These are phyloP conservation scores for Malus fusca DNA, from an alignment of 306 rosid genomes.

Conservation along the genomic window DNA sequence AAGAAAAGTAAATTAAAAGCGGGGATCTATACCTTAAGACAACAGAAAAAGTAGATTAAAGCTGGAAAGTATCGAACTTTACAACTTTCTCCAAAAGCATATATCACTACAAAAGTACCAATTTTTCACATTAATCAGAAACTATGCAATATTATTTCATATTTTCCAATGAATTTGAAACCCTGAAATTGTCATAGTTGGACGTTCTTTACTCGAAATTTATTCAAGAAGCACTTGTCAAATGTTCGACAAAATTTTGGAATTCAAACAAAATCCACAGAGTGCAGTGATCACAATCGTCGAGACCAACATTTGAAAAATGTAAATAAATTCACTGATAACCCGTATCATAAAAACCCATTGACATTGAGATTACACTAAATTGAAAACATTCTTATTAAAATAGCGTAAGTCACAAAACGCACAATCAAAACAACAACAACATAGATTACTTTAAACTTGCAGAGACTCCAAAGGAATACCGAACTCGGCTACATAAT, in stretches of 20 bases:
- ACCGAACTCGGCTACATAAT: slow-evolving; percentile 12
- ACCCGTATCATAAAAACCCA: not conserved
- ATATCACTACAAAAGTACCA: no score
- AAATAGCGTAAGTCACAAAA: slow-evolving; percentile 2
- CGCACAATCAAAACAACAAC: not conserved
- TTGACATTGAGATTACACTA: not conserved
- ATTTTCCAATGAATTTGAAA: no score
- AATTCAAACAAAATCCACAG: not conserved
- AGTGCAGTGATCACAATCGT: not conserved
- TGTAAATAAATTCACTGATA: not conserved
- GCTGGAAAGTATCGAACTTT: no score
- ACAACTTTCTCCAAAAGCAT: no score
- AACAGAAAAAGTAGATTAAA: no score
- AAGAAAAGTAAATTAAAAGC: no score
- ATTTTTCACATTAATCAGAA: no score
- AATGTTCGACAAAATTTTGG: not conserved
- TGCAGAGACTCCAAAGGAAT: slow-evolving; percentile 60
- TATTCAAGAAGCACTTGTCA: not conserved
- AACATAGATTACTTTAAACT: slow-evolving; percentile 6
- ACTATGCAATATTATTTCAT: no score
- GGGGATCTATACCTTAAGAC: no score
- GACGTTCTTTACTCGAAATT: not conserved
- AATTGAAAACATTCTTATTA: not conserved
- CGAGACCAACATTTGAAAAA: not conserved
- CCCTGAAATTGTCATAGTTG: no score